Percentiles rank a stretch among this genome's conserved stretches.
Evolutionary conservation across 768 basidiomycete species (phyloP).

Genomic region (Lyophyllum decastes): DNA sequence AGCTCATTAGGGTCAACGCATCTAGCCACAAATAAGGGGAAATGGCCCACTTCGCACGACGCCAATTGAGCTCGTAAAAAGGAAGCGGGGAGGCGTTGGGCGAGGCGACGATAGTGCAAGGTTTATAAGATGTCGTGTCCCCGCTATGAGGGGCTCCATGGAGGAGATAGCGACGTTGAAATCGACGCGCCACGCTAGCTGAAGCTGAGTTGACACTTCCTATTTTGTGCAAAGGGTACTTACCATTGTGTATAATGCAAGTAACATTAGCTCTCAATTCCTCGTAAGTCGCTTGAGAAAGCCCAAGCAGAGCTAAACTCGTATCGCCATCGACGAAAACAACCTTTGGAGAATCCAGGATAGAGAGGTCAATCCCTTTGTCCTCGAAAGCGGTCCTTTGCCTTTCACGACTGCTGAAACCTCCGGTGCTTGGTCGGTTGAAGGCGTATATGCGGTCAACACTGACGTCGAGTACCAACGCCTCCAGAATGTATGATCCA

Average conservation of each 20-base stretch:
- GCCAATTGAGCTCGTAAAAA: slow-evolving; percentile 35
- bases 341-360: slow-evolving; percentile 25
- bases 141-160: slow-evolving; percentile 30
- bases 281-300: neutral
- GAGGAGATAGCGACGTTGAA: slow-evolving; percentile 31
- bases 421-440: slow-evolving; percentile 25
- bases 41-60: slow-evolving; percentile 27
- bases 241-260: slow-evolving; percentile 34
- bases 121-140: slow-evolving; percentile 33
- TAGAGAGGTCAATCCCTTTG: slow-evolving; percentile 21
- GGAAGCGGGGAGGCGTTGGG: slow-evolving; percentile 24
- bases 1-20: neutral
- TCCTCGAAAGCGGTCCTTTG: slow-evolving; percentile 23
- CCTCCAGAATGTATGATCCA: slow-evolving; percentile 33
- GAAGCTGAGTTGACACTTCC: neutral
- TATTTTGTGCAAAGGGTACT: neutral
- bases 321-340: slow-evolving; percentile 22
- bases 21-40: neutral
- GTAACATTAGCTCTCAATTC: slow-evolving; percentile 21
- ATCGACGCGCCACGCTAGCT: slow-evolving; percentile 36
- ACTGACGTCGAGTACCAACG: slow-evolving; percentile 23
- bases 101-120: slow-evolving; percentile 29
- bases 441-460: slow-evolving; percentile 34
- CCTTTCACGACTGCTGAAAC: slow-evolving; percentile 9
- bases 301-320: slow-evolving; percentile 7